Conservation (phyloP, 208 protist genomes). For the Vickermania ingenoplastis region DNA sequence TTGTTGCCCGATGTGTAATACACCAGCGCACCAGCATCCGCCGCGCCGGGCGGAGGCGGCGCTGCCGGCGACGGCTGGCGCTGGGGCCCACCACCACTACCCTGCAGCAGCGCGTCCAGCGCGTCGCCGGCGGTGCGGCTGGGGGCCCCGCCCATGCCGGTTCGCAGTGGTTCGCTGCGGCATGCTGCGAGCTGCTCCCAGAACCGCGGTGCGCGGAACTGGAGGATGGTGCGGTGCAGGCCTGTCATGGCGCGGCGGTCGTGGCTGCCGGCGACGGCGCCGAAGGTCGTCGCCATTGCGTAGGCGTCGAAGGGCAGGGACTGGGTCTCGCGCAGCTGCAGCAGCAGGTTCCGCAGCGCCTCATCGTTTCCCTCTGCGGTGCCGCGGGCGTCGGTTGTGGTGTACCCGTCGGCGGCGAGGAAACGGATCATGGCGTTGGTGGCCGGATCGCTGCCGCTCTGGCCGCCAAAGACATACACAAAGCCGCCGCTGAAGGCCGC, state of each 20-base stretch:
- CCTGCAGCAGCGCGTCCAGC: background rate
- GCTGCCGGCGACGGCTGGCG: background rate
- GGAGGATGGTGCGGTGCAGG: constrained; percentile 54
- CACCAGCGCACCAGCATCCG: constrained; percentile 5
- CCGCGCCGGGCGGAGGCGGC: background rate
- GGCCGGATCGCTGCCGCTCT: constrained; percentile 46
- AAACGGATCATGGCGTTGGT: constrained; percentile 70
- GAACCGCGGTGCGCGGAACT: constrained; percentile 61
- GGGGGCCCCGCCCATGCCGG: background rate
- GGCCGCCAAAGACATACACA: constrained; percentile 75
- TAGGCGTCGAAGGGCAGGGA: constrained; percentile 26
- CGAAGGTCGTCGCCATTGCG: constrained; percentile 26
- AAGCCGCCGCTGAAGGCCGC: constrained; percentile 71
- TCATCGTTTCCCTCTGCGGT: constrained; percentile 13
- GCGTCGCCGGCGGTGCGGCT: background rate
- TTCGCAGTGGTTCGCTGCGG: constrained; percentile 19
- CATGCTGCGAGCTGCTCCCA: constrained; percentile 40
- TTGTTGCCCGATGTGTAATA: constrained; percentile 66
- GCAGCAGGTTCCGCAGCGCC: constrained; percentile 20
- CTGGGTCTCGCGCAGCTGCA: constrained; percentile 18
- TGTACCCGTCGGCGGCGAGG: constrained; percentile 72
- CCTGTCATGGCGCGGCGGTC: constrained; percentile 12
- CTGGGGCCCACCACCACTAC: background rate
- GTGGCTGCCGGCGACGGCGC: constrained; percentile 8
- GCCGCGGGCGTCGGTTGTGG: constrained; percentile 22